Evolutionary conservation across 1,284 basidiomycete genomes (phyloP).

Genomic region (Xerocomus nothofagi): DNA sequence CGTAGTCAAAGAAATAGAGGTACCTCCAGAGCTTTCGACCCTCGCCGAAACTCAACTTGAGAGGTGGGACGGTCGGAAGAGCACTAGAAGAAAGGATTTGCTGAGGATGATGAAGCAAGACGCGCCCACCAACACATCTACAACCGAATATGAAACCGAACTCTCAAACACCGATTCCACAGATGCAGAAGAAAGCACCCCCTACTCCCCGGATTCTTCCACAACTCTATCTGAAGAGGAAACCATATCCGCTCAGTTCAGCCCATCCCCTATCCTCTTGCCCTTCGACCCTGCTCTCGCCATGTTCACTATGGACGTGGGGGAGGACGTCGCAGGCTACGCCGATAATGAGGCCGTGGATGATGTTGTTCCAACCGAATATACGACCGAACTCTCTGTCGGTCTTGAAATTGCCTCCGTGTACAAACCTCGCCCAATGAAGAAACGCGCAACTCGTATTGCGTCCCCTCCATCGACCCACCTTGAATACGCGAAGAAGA

Average conservation of each 20-base stretch:
- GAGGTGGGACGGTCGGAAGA: conserved; percentile 30
- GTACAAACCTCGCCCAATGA: conserved; percentile 67
- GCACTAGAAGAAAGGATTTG: conserved; percentile 23
- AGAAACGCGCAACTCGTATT: conserved; percentile 37
- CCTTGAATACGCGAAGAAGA: conserved; percentile 10
- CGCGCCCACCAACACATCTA: conserved; percentile 32
- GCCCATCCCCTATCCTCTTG: background rate
- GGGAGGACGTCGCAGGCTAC: conserved; percentile 34
- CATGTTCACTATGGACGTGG: conserved; percentile 52
- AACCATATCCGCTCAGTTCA: background rate
- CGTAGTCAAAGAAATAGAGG: conserved; percentile 82
- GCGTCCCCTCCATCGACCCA: conserved; percentile 17
- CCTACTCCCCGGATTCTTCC: conserved; percentile 9
- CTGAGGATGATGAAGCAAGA: conserved; percentile 19
- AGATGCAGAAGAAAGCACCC: conserved; percentile 41
- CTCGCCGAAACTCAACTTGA: conserved; percentile 36
- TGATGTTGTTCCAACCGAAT: conserved; percentile 11
- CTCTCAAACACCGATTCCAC: conserved; percentile 21
- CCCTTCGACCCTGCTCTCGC: conserved; percentile 30
- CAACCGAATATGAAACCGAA: conserved; percentile 42
- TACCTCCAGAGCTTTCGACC: conserved; percentile 53
- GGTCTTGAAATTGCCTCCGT: conserved; percentile 69
- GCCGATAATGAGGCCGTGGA: conserved; percentile 23
- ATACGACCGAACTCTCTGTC: conserved; percentile 37
- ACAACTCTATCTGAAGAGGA: conserved; percentile 1